Evolutionary conservation across 176 grass and related monocot genomes (phyloP), one percentile per base, ranked within the genome.

Genomic region (Paspalum notatum): DNA sequence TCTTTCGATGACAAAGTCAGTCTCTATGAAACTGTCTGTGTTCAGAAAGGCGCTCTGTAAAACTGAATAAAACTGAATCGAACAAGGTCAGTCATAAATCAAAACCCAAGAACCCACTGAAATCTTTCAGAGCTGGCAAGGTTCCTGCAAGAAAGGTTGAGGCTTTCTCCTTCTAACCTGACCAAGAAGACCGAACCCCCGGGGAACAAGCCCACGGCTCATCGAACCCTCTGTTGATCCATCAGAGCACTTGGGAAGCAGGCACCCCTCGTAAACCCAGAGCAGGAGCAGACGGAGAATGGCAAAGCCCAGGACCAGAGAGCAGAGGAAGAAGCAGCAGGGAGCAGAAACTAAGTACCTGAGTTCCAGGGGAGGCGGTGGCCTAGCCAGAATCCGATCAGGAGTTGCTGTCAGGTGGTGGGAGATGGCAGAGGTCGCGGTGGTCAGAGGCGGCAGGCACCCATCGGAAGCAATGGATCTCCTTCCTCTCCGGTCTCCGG

Each of bases 391-490:
- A 81, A 55, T 83, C 76, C 32, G 87, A 90, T 78, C 51, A 85
- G 85, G 50, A 62, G 89, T 87, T 66, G 65, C 72, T 92, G 61
- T 96, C 90, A 75, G 82, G 75, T 64, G 41, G 84, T 60, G 67
- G 74, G 56, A 2, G 61, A 40, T 46, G 68, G 60, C 57, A 64
- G 78, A 53, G 55, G 79, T 60, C 67, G 62, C 79, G 83, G 73
- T 17, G 8, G 64, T 66, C 82, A 85, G 37, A 56, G 58, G 79
- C 74, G 52, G 65, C 68, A 92, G 77, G 59, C 87, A 86, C n/a
- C 85, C 79, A 26, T 32, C 16, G 69, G 87, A 96, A 90, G 93
- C 87, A 89, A 96, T 59, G 87, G 81, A 87, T 68, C 77, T 64
- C 70, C 52, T 61, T 32, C 66, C 60, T 62, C 68, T 78, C 68